Percentiles rank a stretch among this genome's conserved stretches.
phyloP scores from a whole-genome alignment of 2,329 filamentous ascomycete genomes.

The Epichloe amarillans region DNA sequence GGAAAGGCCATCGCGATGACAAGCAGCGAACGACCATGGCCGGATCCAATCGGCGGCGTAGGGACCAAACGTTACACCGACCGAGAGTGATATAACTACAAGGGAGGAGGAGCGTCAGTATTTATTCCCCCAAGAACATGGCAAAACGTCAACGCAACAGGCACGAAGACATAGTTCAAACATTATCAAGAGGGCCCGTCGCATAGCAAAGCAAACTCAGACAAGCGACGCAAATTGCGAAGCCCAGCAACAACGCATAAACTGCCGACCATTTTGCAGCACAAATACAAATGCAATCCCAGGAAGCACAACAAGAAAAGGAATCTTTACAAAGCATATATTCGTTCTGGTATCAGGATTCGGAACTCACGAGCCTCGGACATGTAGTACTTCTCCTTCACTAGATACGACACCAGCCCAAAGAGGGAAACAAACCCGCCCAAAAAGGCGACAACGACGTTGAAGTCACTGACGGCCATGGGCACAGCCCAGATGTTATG shows the following conservation, averaged over 20 bases:
- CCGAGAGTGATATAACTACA: conserved; percentile 64
- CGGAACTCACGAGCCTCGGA: conserved; percentile 66
- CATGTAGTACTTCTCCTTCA: conserved; percentile 82
- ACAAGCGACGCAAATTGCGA: no score
- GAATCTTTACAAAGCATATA: no score
- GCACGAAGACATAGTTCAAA: no score
- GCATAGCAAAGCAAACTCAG: no score
- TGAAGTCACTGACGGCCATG: conserved; percentile 61
- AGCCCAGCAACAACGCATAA: no score
- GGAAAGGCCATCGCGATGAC: conserved; percentile 10
- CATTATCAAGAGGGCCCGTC: no score
- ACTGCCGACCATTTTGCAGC: no score
- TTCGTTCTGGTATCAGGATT: not conserved
- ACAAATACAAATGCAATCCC: no score
- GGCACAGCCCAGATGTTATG: conserved; percentile 20
- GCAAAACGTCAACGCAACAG: no score
- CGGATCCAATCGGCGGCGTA: conserved; percentile 63
- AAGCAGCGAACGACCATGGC: conserved; percentile 59
- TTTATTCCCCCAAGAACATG: no score
- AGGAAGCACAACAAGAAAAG: no score
- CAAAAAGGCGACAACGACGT: conserved; percentile 66
- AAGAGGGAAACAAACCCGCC: conserved; percentile 87
- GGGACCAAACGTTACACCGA: conserved; percentile 67
- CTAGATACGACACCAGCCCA: conserved; percentile 74
- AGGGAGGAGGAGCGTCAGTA: not conserved